Evolutionary conservation across 257 asterid species (phyloP), one percentile per base, ranked within the genome.

Genomic region (Solanum pennellii): DNA sequence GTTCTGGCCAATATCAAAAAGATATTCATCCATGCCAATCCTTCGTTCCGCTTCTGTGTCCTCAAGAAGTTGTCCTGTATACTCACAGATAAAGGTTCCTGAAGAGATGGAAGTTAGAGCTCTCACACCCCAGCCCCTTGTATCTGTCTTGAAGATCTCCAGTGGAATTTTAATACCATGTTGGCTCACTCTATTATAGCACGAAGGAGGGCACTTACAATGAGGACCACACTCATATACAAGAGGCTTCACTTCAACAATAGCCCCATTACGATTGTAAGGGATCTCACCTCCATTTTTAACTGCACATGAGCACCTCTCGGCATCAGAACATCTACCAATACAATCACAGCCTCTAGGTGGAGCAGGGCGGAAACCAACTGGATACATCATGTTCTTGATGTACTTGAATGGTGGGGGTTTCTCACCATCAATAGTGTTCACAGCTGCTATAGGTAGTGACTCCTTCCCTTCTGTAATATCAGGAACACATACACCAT

Each of bases 111-210:
- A 93, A 86, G 91, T 85, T 18, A 90, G 86, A 71, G 99, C 91
- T 90, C 99, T 92, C 31, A 97, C 93, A 18, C 99, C 99, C 99
- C 99, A 97, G 31, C 99, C 99, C 80, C 99, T 92, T 2, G 90
- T 86, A 86, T 92, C 88, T 0, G 99, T 97, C 91, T 95, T 96
- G 90, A 97, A 97, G 76, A 97, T 87, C 94, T 97, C 99, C 11
- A 97, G 94, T 82, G 84, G 93, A 86, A 91, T 65, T 85, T 87
- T 93, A 83, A 92, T 90, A 60, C 99, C 99, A 7, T 90, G 93
- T 88, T 97, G 99, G 83, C 89, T 89, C 87, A 93, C 95, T 87
- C 98, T 88, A 56, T 96, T 97, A 65, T 95, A 92, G 94, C 99
- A 97, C n/a, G 98, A 87, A 69, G 98, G 93, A 37, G 98, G 96